Evolutionary conservation across 331 rosid genomes (phyloP), one percentile per base, ranked within the genome.

Genomic region (Ulmus americana): DNA sequence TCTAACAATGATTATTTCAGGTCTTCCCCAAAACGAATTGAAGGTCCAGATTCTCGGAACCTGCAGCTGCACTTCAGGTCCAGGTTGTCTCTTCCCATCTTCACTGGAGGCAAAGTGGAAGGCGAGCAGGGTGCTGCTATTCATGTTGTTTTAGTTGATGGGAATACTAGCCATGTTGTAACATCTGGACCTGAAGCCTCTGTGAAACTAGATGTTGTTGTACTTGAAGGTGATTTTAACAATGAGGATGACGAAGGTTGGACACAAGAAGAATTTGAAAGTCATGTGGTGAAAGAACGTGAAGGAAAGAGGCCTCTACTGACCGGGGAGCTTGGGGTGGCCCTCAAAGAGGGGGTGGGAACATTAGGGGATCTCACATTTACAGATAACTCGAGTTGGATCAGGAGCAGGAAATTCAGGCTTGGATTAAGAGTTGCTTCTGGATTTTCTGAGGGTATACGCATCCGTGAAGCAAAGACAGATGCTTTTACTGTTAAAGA

Each of bases 81-180:
- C 61, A 85, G 89, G 70, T 68, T 91, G 63, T 79, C 96, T 63
- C 97, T 91, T 81, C 97, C 97, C 38, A 81, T 91, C 48, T 91
- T 91, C 86, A 91, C 97, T 0, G 97, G 97, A 65, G 97, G 97
- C 77, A 91, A 91, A 75, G 97, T 91, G 39, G 97, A 91, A 79
- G 97, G 97, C 49, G 97, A 88, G 90, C 97, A 83, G 84, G 97
- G 97, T 63, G 97, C 96, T 79, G 72, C 90, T 48, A 84, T 91
- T 73, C 97, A 91, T 73, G 80, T 86, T 28, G 94, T 91, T 65
- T 79, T 91, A 71, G 39, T 82, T 71, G 97, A 91, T 88, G 73
- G 77, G 39, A 83, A 77, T 77, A 74, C 76, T 62, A 79, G 82
- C 18, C 72, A 44, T 49, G 79, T 80, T 68, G 78, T 88, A 44